Percentiles rank a stretch among this genome's conserved stretches.
These are phyloP conservation scores for Nicotiana tabacum DNA, from an alignment of 257 asterid species.

Conservation along the genomic window DNA sequence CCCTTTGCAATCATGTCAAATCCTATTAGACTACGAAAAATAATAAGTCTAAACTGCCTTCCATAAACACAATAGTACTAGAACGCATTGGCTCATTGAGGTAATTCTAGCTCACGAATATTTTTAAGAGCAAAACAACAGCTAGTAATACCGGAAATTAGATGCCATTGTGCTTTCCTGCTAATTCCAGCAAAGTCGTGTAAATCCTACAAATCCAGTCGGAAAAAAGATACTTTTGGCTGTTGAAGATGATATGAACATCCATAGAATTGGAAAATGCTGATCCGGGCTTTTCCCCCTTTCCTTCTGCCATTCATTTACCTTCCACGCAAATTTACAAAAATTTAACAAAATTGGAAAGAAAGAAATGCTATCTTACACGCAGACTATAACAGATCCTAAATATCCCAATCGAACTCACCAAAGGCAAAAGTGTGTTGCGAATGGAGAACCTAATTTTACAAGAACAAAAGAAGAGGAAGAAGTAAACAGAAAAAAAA, in stretches of 20 bases:
- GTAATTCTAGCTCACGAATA: background rate
- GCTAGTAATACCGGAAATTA: background rate
- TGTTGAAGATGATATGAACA: background rate
- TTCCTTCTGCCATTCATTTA: constrained; percentile 14
- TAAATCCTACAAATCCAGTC: background rate
- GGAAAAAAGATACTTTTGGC: background rate
- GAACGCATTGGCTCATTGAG: background rate
- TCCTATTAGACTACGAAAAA: too few species aligned
- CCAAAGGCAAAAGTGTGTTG: background rate
- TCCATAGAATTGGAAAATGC: background rate
- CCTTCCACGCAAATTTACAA: constrained; percentile 16
- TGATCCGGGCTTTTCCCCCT: background rate
- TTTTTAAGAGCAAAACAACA: background rate
- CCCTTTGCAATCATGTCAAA: too few species aligned
- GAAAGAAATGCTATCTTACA: constrained; percentile 21
- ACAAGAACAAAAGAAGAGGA: constrained; percentile 19
- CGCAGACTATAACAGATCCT: constrained; percentile 9
- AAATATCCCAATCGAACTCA: constrained; percentile 19
- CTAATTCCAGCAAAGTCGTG: background rate
- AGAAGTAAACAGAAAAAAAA: background rate
- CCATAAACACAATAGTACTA: background rate
- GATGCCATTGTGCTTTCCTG: background rate
- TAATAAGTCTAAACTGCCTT: background rate
- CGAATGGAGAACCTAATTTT: constrained; percentile 11
- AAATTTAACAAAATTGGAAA: constrained; percentile 8